A percentile compares a stretch with the other conserved stretches of the same genome.
These are phyloP conservation scores for Rhipidocladum racemiflorum DNA, from an alignment of 176 grass and related monocot genomes.

Conservation along the genomic window DNA sequence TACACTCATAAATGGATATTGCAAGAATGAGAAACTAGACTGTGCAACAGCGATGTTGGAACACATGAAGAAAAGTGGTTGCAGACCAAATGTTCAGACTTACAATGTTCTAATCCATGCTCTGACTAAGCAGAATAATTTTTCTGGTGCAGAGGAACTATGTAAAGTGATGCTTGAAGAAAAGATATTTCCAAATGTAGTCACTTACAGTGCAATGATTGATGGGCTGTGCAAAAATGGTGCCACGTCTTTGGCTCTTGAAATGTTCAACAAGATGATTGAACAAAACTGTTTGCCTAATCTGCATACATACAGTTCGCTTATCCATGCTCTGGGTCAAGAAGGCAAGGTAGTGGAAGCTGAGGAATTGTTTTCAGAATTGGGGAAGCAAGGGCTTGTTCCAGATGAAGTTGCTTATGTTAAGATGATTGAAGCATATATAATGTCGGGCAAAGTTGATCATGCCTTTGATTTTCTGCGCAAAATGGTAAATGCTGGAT, in stretches of 20 bases:
- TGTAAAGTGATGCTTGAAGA: constrained; percentile 43
- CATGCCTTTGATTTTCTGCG: constrained; percentile 42
- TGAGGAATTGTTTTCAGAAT: constrained; percentile 47
- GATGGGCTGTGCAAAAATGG: constrained; percentile 62
- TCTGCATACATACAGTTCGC: constrained; percentile 58
- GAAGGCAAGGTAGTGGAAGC: constrained; percentile 51
- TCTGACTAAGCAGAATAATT: constrained; percentile 45
- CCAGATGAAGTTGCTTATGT: constrained; percentile 58
- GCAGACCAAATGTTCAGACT: constrained; percentile 55
- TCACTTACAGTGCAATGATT: constrained; percentile 68
- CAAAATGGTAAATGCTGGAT: constrained; percentile 48
- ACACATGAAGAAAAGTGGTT: constrained; percentile 52
- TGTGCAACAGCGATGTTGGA: constrained; percentile 47
- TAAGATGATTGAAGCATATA: constrained; percentile 57
- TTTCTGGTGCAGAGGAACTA: constrained; percentile 50
- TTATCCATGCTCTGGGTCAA: constrained; percentile 55
- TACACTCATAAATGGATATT: constrained; percentile 56
- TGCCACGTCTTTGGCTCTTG: constrained; percentile 43
- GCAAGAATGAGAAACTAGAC: constrained; percentile 53
- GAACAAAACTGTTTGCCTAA: constrained; percentile 44
- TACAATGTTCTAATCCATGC: constrained; percentile 62
- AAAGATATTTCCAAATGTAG: constrained; percentile 52
- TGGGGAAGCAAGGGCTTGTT: constrained; percentile 42
- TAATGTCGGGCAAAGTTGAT: constrained; percentile 49
- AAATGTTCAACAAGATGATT: constrained; percentile 54